Conservation (phyloP, 345 rosid species). For the Linum usitatissimum region DNA sequence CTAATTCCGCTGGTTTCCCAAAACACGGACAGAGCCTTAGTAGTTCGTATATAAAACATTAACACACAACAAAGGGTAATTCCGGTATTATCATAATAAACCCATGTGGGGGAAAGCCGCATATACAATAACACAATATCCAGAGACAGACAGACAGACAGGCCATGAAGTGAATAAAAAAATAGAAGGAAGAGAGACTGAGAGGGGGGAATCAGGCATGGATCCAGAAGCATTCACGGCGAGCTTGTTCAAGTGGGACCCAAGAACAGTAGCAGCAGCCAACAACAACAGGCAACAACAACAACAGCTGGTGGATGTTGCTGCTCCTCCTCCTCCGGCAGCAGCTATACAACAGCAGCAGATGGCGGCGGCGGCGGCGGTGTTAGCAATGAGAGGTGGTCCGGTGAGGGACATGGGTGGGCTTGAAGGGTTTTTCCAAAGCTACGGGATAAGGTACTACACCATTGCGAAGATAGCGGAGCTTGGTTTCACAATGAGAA, state of each 20-base stretch:
- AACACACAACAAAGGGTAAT: not conserved
- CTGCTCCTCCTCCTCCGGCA: conserved; percentile 10
- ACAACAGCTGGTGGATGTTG: conserved; percentile 1
- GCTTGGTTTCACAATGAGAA: conserved; percentile 86
- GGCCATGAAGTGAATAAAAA: not conserved
- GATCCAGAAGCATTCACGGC: conserved; percentile 76
- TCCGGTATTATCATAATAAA: not conserved
- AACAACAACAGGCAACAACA: conserved; percentile 13
- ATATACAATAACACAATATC: no score
- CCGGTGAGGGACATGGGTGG: conserved; percentile 49
- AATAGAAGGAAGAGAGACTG: not conserved
- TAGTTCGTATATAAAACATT: no score
- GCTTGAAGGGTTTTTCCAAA: conserved; percentile 69
- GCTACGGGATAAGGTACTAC: conserved; percentile 71
- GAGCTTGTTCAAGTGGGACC: conserved; percentile 75
- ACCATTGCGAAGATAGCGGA: conserved; percentile 90
- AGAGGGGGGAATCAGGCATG: conserved; percentile 20
- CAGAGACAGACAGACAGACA: not conserved
- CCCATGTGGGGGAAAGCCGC: not conserved
- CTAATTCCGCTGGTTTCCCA: not conserved
- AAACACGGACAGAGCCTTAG: no score
- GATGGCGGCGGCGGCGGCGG: conserved; percentile 11
- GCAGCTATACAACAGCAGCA: no score
- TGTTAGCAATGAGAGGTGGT: conserved; percentile 30
- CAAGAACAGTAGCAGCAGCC: conserved; percentile 25